A percentile compares a stretch with the other conserved stretches of the same genome.
These are phyloP conservation scores for Zopfia rhizophila DNA, from an alignment of 2,329 filamentous ascomycete species.

Conservation along the genomic window DNA sequence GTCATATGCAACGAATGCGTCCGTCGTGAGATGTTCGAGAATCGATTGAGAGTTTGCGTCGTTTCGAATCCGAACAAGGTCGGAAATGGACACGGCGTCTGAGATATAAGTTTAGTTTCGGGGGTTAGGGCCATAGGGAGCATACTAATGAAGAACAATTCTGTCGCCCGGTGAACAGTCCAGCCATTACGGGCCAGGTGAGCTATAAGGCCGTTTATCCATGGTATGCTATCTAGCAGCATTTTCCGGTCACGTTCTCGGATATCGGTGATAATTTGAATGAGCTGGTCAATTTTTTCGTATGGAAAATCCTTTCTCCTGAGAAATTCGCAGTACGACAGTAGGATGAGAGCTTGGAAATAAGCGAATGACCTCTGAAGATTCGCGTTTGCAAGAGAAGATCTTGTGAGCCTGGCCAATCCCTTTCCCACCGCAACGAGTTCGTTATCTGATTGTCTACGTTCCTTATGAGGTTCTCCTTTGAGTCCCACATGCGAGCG, in stretches of 20 bases:
- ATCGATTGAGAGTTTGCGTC: background rate
- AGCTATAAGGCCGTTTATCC: conserved; percentile 16
- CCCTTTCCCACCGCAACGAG: conserved; percentile 1
- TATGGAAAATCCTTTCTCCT: background rate
- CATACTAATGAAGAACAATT: conserved; percentile 21
- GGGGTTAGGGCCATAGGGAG: background rate
- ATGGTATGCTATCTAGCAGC: conserved; percentile 14
- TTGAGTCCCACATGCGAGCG: background rate
- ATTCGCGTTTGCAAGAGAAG: conserved; percentile 4
- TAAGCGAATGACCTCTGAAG: conserved; percentile 3
- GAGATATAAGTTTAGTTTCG: conserved; percentile 1
- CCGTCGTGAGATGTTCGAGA: conserved; percentile 6
- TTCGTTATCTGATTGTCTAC: background rate
- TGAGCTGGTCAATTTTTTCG: background rate
- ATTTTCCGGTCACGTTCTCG: conserved; percentile 12
- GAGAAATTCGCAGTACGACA: conserved; percentile 3
- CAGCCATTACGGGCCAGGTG: conserved; percentile 13
- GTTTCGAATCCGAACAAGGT: background rate
- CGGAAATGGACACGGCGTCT: conserved; percentile 3
- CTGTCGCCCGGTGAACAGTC: conserved; percentile 19
- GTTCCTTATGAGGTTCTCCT: background rate
- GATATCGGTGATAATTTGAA: background rate
- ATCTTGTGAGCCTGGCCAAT: conserved; percentile 2
- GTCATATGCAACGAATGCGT: conserved; percentile 5
- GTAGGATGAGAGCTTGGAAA: conserved; percentile 2